These are phyloP conservation scores for Helotiales sp. DNA, from an alignment of 2,329 filamentous ascomycete species.

Conservation along the genomic window DNA sequence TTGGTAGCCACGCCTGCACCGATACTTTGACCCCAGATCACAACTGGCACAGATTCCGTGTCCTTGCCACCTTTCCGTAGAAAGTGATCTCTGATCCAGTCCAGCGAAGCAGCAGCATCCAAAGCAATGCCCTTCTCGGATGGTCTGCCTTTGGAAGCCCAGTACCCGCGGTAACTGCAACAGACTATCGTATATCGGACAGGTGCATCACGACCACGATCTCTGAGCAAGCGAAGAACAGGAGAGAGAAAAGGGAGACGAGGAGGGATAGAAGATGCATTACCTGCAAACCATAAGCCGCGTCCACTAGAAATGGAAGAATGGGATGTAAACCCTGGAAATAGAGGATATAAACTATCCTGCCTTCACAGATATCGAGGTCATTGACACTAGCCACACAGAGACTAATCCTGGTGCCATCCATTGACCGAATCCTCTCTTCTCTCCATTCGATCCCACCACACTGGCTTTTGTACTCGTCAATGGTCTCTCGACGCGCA, in stretches of 20 bases:
- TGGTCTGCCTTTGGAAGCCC: slow-evolving; percentile 75
- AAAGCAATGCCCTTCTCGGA: slow-evolving; percentile 72
- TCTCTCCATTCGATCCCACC: slow-evolving; percentile 71
- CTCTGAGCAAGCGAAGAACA: slow-evolving; percentile 53
- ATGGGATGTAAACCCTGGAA: slow-evolving; percentile 54
- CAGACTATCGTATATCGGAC: slow-evolving; percentile 56
- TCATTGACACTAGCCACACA: slow-evolving; percentile 49
- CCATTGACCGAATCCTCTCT: slow-evolving; percentile 61
- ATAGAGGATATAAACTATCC: slow-evolving; percentile 58
- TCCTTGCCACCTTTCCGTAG: slow-evolving; percentile 25
- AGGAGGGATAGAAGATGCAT: slow-evolving; percentile 63
- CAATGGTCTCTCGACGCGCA: slow-evolving; percentile 68
- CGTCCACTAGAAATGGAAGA: slow-evolving; percentile 16
- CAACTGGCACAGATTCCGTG: slow-evolving; percentile 47
- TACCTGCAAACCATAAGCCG: slow-evolving; percentile 51
- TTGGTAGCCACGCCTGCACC: slow-evolving; percentile 74
- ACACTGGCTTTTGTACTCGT: slow-evolving; percentile 65
- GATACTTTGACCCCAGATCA: slow-evolving; percentile 81
- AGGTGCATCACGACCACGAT: slow-evolving; percentile 33
- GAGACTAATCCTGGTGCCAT: slow-evolving; percentile 69
- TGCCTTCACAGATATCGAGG: neutral
- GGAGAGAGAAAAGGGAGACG: slow-evolving; percentile 61
- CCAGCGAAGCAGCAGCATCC: slow-evolving; percentile 68
- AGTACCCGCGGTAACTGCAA: slow-evolving; percentile 63
- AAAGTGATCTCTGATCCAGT: slow-evolving; percentile 60